These are phyloP conservation scores for Digitaria exilis DNA, from an alignment of 202 grass and related monocot genomes.

Conservation along the genomic window DNA sequence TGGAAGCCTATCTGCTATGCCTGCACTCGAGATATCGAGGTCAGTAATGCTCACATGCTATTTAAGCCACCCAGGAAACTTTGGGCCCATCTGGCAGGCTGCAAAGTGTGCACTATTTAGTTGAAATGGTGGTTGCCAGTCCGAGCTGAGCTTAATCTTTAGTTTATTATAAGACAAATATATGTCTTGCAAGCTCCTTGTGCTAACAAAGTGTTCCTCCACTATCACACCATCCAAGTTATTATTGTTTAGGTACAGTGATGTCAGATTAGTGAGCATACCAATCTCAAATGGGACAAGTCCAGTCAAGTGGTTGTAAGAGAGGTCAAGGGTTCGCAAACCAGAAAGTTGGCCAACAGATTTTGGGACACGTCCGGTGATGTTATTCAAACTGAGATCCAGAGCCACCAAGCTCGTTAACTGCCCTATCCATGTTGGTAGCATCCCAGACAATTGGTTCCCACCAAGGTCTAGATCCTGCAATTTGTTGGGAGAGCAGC, in stretches of 20 bases:
- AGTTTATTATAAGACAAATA: conserved; percentile 27
- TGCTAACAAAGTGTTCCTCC: conserved; percentile 20
- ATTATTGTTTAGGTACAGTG: not conserved
- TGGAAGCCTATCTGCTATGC: conserved; percentile 25
- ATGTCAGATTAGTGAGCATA: not conserved
- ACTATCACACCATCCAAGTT: not conserved
- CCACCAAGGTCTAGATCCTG: not conserved
- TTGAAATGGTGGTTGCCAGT: conserved; percentile 26
- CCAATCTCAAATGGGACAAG: not conserved
- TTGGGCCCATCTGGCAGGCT: conserved; percentile 37
- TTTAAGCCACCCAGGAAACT: conserved; percentile 47
- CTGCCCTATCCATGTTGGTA: not conserved
- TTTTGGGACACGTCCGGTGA: not conserved
- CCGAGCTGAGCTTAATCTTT: not conserved
- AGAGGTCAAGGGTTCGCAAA: not conserved
- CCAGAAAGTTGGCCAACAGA: not conserved
- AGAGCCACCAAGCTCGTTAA: not conserved
- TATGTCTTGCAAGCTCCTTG: conserved; percentile 11
- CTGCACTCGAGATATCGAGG: conserved; percentile 20
- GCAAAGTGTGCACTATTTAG: not conserved
- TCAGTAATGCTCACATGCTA: not conserved
- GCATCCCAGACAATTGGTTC: conserved; percentile 8
- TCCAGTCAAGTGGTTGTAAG: not conserved
- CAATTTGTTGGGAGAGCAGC: not conserved
- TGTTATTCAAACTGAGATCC: not conserved